Evolutionary conservation across 140 eudicot genomes (phyloP), one percentile per base, ranked within the genome.

Genomic region (Ambrosia hybrid): DNA sequence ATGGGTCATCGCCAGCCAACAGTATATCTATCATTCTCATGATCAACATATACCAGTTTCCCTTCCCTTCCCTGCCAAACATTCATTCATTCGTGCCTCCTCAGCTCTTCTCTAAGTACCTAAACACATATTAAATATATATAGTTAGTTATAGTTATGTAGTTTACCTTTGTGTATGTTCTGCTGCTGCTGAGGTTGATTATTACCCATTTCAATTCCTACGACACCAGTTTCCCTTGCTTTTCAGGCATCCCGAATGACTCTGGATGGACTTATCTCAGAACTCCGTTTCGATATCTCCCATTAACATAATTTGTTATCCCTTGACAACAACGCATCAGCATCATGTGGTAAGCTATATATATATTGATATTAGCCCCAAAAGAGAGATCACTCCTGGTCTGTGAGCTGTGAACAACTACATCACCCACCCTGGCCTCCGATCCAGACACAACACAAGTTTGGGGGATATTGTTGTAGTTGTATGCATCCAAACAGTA

Each of bases 21-120:
- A 93, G 67, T 57, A 90, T 21, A 21, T 93, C 98, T 21, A 21
- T 93, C 98, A 15, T 90, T 93, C 79, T 93, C 98, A 41, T 93
- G 96, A 76, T 90, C 98, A 36, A 93, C 96, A 39, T 93, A 89
- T 11, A 89, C 98, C 37, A 89, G 96, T 73, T 92, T 92, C 96
- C 98, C 74, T 66, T 85, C 88, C 98, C 97, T 76, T 93, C 91
- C 8, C 89, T 93, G 9, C 97, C 96, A 85, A 89, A 93, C 97
- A 93, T 93, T 11, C 96, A 79, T 21, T 21, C 26, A 21, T 21
- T 21, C 26, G 26, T 21, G 26, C 26, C 26, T 76, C 26, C 26
- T 76, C 15, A 93, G 97, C 71, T 93, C 98, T 51, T 90, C 26
- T 21, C 26, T 21, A 21, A 21, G 26, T 21, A 21, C 26, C 26